Evolutionary conservation across 805 yeast species (phyloP).

Genomic region (Barnettozyma populi): DNA sequence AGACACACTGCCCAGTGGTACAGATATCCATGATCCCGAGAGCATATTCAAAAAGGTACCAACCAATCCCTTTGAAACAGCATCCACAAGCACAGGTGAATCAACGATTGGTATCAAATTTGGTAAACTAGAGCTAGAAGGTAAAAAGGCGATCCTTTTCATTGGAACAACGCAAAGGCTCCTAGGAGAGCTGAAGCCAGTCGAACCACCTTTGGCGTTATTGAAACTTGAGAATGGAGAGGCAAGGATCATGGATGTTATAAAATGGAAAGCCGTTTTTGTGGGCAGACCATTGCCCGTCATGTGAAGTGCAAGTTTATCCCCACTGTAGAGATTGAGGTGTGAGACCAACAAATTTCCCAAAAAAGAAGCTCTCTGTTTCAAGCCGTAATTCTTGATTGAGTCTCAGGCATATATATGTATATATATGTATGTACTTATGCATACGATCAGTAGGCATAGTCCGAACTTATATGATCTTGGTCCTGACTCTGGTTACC

Average conservation of each 20-base stretch:
- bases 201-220: slow-evolving; percentile 64
- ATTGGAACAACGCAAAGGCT: slow-evolving; percentile 69
- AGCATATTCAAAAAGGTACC: slow-evolving; percentile 28
- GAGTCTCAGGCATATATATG: no score
- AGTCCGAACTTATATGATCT: no score
- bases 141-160: slow-evolving; percentile 47
- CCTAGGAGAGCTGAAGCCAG: slow-evolving; percentile 50
- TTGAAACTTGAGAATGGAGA: slow-evolving; percentile 38
- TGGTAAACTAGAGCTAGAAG: slow-evolving; percentile 45
- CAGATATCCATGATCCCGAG: slow-evolving; percentile 29
- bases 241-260: slow-evolving; percentile 53
- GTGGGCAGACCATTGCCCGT: slow-evolving; percentile 70
- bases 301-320: slow-evolving; percentile 47
- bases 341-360: no score
- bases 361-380: no score
- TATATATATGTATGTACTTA: no score
- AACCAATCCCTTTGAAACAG: not conserved
- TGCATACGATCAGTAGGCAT: no score
- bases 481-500: no score
- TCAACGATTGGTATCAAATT: slow-evolving; percentile 43
- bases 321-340: no score
- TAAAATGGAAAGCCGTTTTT: slow-evolving; percentile 55
- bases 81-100: slow-evolving; percentile 15
- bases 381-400: no score
- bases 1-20: slow-evolving; percentile 25